phyloP scores from a whole-genome alignment of 495 filamentous ascomycete genomes.

The Schizothecium vesticola region DNA sequence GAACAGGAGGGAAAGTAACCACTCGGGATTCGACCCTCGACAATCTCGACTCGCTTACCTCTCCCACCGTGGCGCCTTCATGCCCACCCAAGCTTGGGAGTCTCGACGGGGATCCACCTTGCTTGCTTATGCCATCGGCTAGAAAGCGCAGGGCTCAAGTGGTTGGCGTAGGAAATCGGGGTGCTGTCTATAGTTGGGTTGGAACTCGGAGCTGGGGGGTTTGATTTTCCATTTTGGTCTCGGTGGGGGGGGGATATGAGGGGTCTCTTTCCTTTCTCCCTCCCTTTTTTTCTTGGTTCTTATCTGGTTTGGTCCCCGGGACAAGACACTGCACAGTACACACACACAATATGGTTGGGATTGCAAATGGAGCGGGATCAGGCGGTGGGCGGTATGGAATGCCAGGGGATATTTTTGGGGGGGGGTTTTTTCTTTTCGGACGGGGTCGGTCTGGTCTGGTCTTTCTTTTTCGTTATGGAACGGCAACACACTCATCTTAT shows the following conservation, averaged over 20 bases:
- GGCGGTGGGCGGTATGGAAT: background rate
- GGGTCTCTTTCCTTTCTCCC: background rate
- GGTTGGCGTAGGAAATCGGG: background rate
- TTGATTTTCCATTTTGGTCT: background rate
- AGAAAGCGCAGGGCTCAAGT: background rate
- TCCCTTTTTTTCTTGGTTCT: background rate
- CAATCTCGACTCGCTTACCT: background rate
- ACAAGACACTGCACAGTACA: background rate
- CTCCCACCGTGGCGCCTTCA: too few relatives aligned
- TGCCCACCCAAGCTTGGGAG: too few relatives aligned
- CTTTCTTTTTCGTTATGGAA: background rate
- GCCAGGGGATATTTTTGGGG: too few relatives aligned
- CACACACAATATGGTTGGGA: background rate
- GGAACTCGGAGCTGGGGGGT: too few relatives aligned
- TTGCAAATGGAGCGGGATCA: background rate
- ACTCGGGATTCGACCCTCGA: background rate
- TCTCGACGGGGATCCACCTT: too few relatives aligned
- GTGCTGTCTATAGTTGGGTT: background rate
- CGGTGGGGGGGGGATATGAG: background rate
- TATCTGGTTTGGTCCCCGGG: background rate
- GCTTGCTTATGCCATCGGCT: too few relatives aligned
- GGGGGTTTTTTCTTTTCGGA: background rate
- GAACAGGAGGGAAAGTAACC: background rate
- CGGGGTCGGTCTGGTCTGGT: background rate
- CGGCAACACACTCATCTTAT: background rate